Base-by-base conservation (phyloP, 2,329 filamentous ascomycete species). In the Cladosporium sp. region DNA sequence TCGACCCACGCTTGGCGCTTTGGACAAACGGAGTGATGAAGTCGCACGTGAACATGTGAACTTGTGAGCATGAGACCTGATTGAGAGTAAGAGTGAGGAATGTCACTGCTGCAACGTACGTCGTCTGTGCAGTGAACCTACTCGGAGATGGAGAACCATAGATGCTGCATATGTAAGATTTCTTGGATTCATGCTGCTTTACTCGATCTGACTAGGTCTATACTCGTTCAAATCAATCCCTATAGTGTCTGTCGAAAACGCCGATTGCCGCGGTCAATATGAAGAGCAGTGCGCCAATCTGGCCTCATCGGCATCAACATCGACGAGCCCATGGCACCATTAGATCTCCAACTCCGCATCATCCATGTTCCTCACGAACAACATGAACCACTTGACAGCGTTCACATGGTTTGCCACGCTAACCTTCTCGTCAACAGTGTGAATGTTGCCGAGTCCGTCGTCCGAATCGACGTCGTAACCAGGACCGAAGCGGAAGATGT, bases 351-450 rank as follows among this genome's bases (percentile, higher is more conserved):
- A 65, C 21, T 78, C 74, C 12, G 78, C 80, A 68, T 79, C 80
- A 70, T 83, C 80, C 73, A 82, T 76, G 69, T 81, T 81, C 70
- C 80, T 74, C 36, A 83, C 72, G 71, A 80, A 82, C 44, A 75
- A 52, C 65, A 71, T 76, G 70, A 81, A 80, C 80, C 80, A 83
- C 74, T 74, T 78, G 0, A 80, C 76, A 52, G 77, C 77, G 68
- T 80, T 80, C 15, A 82, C 59, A 73, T 83, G 81, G 49, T 78
- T 80, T 64, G 73, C 74, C 5, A 81, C 78, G 30, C 70, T 72
- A 10, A 77, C 68, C 62, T 67, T 72, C 72, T 78, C 73, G 60
- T 76, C 71, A 3, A 77, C 73, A 52, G 74, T 77, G 65, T 78
- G 74, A 7, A 76, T 74, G 41, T 73, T 76, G 5, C 73, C 72